Conservation (phyloP, 73 alveolate genomes). For the Halteria grandinella region DNA sequence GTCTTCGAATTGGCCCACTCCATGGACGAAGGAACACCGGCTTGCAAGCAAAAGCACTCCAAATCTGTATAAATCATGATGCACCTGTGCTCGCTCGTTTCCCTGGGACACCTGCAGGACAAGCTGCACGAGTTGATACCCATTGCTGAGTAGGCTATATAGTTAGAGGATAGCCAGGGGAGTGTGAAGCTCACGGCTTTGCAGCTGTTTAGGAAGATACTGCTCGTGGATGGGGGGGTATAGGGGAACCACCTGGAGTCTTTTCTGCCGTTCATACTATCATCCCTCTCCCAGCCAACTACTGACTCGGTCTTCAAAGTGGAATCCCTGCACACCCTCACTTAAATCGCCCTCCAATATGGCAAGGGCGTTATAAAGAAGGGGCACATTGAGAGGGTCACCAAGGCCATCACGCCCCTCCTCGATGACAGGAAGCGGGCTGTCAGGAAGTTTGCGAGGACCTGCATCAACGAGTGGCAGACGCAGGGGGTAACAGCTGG, state of each 20-base stretch:
- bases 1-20: no score
- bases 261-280: conserved; percentile 21
- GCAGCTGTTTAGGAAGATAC: conserved; percentile 13
- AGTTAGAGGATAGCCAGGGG: not conserved
- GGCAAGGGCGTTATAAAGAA: not conserved
- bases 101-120: conserved; percentile 2
- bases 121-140: conserved; percentile 30
- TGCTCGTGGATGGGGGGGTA: not conserved
- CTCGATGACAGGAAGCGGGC: conserved; percentile 45
- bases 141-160: conserved; percentile 40
- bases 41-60: no score
- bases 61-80: conserved; percentile 17
- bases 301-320: not conserved
- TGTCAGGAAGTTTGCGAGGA: conserved; percentile 59
- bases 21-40: no score
- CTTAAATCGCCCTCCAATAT: conserved; percentile 6
- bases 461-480: conserved; percentile 58
- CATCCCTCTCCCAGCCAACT: not conserved
- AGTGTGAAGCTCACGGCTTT: conserved; percentile 34
- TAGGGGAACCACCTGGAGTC: conserved; percentile 16
- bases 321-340: conserved; percentile 26
- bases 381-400: no score
- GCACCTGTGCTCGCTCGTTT: conserved; percentile 12
- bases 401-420: not conserved
- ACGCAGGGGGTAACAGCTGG: no score